These are phyloP conservation scores for Mortierella sp. DNA, from an alignment of 371 early-diverging fungal genomes.

Conservation along the genomic window DNA sequence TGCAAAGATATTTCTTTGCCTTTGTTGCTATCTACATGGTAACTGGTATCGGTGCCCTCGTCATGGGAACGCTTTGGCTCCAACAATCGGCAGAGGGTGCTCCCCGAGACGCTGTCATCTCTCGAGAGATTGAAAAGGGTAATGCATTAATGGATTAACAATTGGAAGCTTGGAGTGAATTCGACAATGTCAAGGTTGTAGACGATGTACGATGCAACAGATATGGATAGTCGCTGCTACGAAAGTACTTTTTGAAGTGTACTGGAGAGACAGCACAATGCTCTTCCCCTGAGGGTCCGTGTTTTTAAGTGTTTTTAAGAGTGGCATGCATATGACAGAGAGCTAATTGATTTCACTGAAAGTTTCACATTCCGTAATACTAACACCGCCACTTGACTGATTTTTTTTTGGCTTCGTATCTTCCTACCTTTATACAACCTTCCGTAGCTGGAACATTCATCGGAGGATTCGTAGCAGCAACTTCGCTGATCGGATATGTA, in stretches of 20 bases:
- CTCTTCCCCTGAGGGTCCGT: too few relatives aligned
- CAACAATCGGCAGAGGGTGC: constrained; percentile 40
- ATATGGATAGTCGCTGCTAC: too few relatives aligned
- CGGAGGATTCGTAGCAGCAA: constrained; percentile 38
- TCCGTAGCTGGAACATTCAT: constrained; percentile 42
- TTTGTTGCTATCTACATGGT: constrained; percentile 41
- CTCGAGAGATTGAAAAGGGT: constrained; percentile 48
- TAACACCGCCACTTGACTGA: neutral
- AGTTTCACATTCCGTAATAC: neutral
- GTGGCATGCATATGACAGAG: too few relatives aligned
- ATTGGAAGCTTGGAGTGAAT: neutral
- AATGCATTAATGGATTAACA: neutral
- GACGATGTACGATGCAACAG: too few relatives aligned
- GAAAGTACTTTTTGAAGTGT: too few relatives aligned
- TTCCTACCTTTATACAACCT: neutral
- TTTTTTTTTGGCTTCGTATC: too few relatives aligned
- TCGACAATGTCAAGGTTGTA: neutral
- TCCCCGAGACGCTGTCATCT: constrained; percentile 55
- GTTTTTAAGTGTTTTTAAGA: too few relatives aligned
- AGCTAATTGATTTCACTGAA: neutral
- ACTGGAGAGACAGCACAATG: too few relatives aligned
- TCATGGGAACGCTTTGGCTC: constrained; percentile 48
- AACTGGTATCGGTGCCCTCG: constrained; percentile 36
- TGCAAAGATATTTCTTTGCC: constrained; percentile 38
- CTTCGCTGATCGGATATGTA: constrained; percentile 29